Evolutionary conservation across 495 filamentous ascomycete species (phyloP), one percentile per base, ranked within the genome.

Genomic region (Pyrenula massariospora): DNA sequence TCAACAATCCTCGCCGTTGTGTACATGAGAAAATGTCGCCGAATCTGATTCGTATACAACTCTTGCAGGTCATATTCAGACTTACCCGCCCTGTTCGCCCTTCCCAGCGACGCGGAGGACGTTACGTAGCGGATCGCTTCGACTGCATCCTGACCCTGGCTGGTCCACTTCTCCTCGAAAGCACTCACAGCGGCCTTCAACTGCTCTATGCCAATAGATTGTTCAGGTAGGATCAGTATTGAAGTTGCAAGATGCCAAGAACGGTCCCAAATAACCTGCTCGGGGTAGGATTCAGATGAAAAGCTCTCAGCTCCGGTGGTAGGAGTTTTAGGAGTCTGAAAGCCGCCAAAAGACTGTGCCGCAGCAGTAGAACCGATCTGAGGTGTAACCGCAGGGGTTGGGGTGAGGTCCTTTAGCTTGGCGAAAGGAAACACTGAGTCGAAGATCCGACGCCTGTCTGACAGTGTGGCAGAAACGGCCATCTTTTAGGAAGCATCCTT

Each of bases 181-280:
- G 25, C 53, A 48, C 65, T 67, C 2, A 52, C 5, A 63, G 57
- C 3, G 65, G 31, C 58, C 22, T 62, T 54, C 50, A 57, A 61
- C 20, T 59, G 56, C 24, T 61, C 63, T 55, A 3, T 58, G 53
- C 15, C 62, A 10, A 73, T 69, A 2, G 66, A 67, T 3, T 50
- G 55, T 31, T 73, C 67, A 11, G 84, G 81, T 2, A 89, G 67
- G 3, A 73, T 66, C 15, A 91, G 76, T 51, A 78, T 81, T 42
- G 73, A 70, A 11, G 84, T 88, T 50, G 84, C 85, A 1, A 75
- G 68, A 63, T 81, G 79, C 85, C 87, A 89, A 42, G 86, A 81
- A 54, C 79, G 75, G 59, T 87, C 79, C 77, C 83, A 89, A 55
- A 68, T 68, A 54, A 75, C 71, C 63, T 85, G 83, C 57, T 88